Percentiles rank a stretch among this genome's conserved stretches.
phyloP scores from a whole-genome alignment of 2,329 filamentous ascomycete species.

The Aspergillus sp. region DNA sequence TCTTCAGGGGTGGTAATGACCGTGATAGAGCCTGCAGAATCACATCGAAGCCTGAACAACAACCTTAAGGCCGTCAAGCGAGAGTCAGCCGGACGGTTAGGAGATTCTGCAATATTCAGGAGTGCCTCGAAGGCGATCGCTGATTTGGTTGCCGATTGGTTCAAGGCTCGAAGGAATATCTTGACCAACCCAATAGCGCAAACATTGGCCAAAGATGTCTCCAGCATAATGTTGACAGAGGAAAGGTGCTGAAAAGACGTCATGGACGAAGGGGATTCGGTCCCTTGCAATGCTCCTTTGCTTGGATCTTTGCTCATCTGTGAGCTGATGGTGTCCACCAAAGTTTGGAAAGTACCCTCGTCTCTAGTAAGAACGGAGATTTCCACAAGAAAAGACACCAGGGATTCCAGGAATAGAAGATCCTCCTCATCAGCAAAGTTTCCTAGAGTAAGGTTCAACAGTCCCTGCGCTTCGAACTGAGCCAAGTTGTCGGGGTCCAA shows the following conservation, averaged over 20 bases:
- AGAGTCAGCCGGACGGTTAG: slow-evolving; percentile 63
- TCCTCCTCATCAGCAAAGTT: slow-evolving; percentile 38
- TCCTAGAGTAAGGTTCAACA: slow-evolving; percentile 32
- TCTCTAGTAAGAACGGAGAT: slow-evolving; percentile 28
- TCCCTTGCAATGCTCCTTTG: slow-evolving; percentile 35
- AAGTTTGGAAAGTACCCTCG: slow-evolving; percentile 30
- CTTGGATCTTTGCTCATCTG: slow-evolving; percentile 35
- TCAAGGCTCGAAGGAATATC: slow-evolving; percentile 74
- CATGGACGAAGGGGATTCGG: slow-evolving; percentile 35
- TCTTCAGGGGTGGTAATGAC: slow-evolving; percentile 70
- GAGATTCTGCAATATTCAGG: slow-evolving; percentile 61
- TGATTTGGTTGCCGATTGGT: slow-evolving; percentile 64
- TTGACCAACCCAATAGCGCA: slow-evolving; percentile 69
- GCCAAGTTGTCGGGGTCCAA: slow-evolving; percentile 27
- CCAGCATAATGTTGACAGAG: slow-evolving; percentile 26
- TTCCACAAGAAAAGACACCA: slow-evolving; percentile 40
- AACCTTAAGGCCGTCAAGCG: slow-evolving; percentile 74
- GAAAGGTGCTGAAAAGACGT: slow-evolving; percentile 31
- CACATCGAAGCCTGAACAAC: slow-evolving; percentile 78
- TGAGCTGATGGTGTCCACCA: slow-evolving; percentile 34
- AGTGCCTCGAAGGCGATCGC: slow-evolving; percentile 62
- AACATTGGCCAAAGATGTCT: slow-evolving; percentile 55
- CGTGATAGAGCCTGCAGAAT: slow-evolving; percentile 75
- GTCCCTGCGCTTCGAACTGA: slow-evolving; percentile 32
- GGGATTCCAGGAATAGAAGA: slow-evolving; percentile 37